Base-by-base conservation (phyloP, 805 yeast species). In the Ogataea philodendri region DNA sequence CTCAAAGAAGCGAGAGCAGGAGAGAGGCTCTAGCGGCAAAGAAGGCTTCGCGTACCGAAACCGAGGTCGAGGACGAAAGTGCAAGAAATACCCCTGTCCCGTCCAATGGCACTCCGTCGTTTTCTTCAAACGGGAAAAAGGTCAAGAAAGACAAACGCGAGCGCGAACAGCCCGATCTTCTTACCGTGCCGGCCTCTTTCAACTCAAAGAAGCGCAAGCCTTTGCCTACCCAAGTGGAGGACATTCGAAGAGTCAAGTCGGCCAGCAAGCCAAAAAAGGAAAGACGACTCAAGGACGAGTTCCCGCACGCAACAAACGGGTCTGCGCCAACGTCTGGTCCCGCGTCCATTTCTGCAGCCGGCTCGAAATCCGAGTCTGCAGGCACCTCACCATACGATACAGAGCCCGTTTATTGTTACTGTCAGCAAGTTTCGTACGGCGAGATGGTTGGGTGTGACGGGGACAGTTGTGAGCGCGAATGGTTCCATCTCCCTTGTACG, bases 361-460 rank as follows among this genome's bases (percentile, higher is more conserved):
- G n/a, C n/a, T n/a, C n/a, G n/a, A 43, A 44, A 23, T 17, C 37
- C 5, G 42, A 37, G 9, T 31, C 36, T 2, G 41, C 21, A 9
- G 37, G 31, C 8, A 43, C 48, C 16, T 42, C 47, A 9, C 42
- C 48, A 11, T 48, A 41, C 32, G 59, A 56, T 7, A 37, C 48
- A 15, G 97, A 89, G 53, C 95, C 95, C 1, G 76, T 88, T 2
- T 90, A 90, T 59, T 93, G 98, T 61, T 89, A 90, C 65, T 93
- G 98, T 65, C 86, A 88, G 58, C 96, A 89, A 58, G 95, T 89
- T 1, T 90, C 97, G 4, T 93, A 84, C 57, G 98, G 98, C 13
- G 97, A 93, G 55, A 93, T 93, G 98, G 97, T 93, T 42, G 98
- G 95, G 2, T 93, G 98, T 64, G 98, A 93, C 55, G 97, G 96